A percentile compares a stretch with the other conserved stretches of the same genome.
Evolutionary conservation across 2,329 filamentous ascomycete species (phyloP).

Genomic region (Chrysoporthe cubensis): DNA sequence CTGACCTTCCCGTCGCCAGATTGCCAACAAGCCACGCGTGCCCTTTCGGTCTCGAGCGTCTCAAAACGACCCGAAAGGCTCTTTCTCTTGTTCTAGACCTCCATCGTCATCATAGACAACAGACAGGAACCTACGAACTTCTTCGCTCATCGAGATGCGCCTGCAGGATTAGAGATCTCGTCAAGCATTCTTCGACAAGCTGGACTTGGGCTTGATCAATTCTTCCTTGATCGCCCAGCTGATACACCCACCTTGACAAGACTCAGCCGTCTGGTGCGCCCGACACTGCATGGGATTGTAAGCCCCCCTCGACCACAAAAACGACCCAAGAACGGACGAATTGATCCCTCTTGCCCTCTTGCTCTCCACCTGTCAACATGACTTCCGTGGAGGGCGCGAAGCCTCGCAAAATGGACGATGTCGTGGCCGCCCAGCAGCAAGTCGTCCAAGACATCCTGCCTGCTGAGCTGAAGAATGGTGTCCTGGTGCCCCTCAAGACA

Average conservation of each 20-base stretch:
- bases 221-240: slow-evolving; percentile 13
- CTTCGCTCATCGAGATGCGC: slow-evolving; percentile 29
- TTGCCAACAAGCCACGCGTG: no score
- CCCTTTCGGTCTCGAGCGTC: not conserved
- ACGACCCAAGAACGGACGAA: not conserved
- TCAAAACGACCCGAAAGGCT: slow-evolving; percentile 4
- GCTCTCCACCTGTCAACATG: slow-evolving; percentile 7
- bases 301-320: not conserved
- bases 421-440: slow-evolving; percentile 38
- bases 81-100: slow-evolving; percentile 14
- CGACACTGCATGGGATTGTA: slow-evolving; percentile 2
- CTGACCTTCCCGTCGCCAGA: not conserved
- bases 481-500: slow-evolving; percentile 67
- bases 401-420: slow-evolving; percentile 30
- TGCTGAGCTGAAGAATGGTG: slow-evolving; percentile 46
- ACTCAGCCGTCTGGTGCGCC: slow-evolving; percentile 11
- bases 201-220: slow-evolving; percentile 20
- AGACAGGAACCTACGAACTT: slow-evolving; percentile 15
- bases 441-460: slow-evolving; percentile 39
- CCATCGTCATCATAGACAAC: not conserved
- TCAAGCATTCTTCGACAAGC: slow-evolving; percentile 28
- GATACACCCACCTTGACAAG: slow-evolving; percentile 24
- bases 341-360: not conserved
- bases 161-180: slow-evolving; percentile 29
- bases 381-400: slow-evolving; percentile 24